These are phyloP conservation scores for Rhizophagus sp. DNA, from an alignment of 192 early-diverging fungal genomes.

Conservation along the genomic window DNA sequence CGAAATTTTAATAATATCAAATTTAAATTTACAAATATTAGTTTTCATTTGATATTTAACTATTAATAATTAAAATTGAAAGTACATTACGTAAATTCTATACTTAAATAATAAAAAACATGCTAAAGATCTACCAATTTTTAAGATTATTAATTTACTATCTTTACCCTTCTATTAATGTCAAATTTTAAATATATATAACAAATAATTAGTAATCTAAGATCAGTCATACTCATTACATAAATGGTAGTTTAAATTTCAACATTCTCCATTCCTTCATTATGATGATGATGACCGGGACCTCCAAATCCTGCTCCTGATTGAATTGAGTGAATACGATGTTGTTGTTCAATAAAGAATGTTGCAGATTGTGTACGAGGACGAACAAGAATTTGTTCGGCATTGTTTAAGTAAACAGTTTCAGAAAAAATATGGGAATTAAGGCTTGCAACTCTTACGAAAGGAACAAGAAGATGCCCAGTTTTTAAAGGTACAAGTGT, in stretches of 20 bases:
- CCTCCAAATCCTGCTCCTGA: constrained; percentile 5
- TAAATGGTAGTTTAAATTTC: not conserved
- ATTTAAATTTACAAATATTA: too few species aligned
- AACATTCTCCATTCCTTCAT: not conserved
- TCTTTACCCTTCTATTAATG: too few species aligned
- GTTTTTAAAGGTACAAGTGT: constrained; percentile 61
- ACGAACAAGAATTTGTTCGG: constrained; percentile 58
- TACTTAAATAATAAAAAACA: too few species aligned
- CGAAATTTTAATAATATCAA: too few species aligned
- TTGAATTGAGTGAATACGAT: constrained; percentile 41
- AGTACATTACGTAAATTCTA: too few species aligned
- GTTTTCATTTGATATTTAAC: too few species aligned
- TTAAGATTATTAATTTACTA: too few species aligned
- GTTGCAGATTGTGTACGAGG: constrained; percentile 58
- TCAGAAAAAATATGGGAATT: constrained; percentile 46
- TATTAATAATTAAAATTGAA: too few species aligned
- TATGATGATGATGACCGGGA: constrained; percentile 2
- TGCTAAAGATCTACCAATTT: too few species aligned
- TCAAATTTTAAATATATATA: too few species aligned
- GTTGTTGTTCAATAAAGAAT: constrained; percentile 62
- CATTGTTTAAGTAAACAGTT: constrained; percentile 58
- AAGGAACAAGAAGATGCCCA: constrained; percentile 55
- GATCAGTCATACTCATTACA: too few species aligned
- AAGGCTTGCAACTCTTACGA: constrained; percentile 45
- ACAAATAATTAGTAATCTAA: too few species aligned